Evolutionary conservation across 805 yeast species (phyloP).

Genomic region (Candida ficus): DNA sequence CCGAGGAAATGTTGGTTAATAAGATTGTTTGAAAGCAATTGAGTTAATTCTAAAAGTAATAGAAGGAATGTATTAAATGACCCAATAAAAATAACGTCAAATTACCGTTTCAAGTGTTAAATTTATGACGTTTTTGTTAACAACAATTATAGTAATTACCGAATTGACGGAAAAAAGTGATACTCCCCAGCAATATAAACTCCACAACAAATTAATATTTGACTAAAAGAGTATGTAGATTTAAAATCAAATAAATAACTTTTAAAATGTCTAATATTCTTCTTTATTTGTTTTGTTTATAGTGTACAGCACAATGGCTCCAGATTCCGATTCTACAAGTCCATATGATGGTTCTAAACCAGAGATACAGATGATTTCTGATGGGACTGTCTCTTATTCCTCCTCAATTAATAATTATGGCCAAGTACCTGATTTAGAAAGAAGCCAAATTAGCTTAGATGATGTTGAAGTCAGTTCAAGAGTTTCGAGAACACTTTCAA

Average conservation of each 20-base stretch:
- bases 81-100: too few species aligned
- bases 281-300: not conserved
- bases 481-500: not conserved
- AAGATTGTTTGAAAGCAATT: not conserved
- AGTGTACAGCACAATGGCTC: too few species aligned
- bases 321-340: too few species aligned
- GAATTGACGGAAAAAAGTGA: too few species aligned
- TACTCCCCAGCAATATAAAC: too few species aligned
- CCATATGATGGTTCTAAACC: not conserved
- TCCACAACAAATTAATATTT: too few species aligned
- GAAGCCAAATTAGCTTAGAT: not conserved
- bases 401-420: not conserved
- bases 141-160: too few species aligned
- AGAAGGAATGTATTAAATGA: not conserved
- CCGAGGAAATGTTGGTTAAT: not conserved
- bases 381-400: not conserved
- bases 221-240: too few species aligned
- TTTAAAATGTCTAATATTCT: too few species aligned
- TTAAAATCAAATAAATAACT: too few species aligned
- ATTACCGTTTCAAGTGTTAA: too few species aligned
- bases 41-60: not conserved
- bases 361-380: constrained; percentile 1
- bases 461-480: constrained; percentile 6
- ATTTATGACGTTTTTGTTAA: too few species aligned
- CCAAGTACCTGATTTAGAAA: not conserved